phyloP scores from a whole-genome alignment of 2,329 filamentous ascomycete species.

The Alternaria tenuissima region DNA sequence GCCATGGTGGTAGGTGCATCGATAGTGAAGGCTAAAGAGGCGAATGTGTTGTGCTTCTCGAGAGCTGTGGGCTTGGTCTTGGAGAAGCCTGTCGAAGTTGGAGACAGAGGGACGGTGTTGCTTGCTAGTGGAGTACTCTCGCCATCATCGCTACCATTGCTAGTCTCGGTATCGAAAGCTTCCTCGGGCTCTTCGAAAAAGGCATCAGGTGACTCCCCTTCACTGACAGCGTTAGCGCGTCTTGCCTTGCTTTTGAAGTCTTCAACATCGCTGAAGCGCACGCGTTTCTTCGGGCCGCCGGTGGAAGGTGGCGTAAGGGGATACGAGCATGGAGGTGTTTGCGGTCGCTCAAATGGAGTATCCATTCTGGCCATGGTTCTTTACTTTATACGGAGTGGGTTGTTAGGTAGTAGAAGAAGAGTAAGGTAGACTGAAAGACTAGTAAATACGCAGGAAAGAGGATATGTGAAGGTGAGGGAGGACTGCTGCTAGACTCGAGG shows the following conservation, averaged over 20 bases:
- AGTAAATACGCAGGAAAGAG: background rate
- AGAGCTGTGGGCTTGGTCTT: background rate
- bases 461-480: conserved; percentile 19
- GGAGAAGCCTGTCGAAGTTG: background rate
- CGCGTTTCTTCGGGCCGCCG: conserved; percentile 14
- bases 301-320: conserved; percentile 35
- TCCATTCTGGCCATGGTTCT: conserved; percentile 7
- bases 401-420: background rate
- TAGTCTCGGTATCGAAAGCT: conserved; percentile 14
- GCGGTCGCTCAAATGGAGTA: conserved; percentile 2
- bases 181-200: conserved; percentile 22
- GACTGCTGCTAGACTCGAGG: background rate
- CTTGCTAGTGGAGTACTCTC: background rate
- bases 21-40: background rate
- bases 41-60: conserved; percentile 6
- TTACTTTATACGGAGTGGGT: background rate
- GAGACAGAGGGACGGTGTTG: background rate
- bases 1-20: background rate
- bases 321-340: conserved; percentile 20
- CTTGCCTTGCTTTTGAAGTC: conserved; percentile 2
- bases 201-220: conserved; percentile 10
- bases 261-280: conserved; percentile 10
- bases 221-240: background rate
- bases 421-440: background rate
- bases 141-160: conserved; percentile 2